These are phyloP conservation scores for Monosporascus cannonballus DNA, from an alignment of 2,329 filamentous ascomycete genomes.

Conservation along the genomic window DNA sequence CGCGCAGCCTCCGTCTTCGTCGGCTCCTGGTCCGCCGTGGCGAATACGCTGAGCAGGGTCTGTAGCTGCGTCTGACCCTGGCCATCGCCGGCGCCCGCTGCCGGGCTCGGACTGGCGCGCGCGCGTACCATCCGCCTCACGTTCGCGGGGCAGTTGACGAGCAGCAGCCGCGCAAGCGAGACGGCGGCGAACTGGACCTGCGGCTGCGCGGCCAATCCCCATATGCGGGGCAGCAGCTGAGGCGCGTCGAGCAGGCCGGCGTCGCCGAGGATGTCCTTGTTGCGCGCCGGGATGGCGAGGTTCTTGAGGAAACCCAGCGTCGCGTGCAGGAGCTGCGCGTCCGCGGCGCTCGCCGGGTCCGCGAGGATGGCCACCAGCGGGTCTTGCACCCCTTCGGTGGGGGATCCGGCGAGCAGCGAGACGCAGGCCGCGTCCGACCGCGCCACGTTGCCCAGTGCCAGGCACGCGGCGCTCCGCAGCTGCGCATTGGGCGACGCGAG, in stretches of 20 bases:
- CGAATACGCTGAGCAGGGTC: conserved; percentile 34
- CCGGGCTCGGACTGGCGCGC: background rate
- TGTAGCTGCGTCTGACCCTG: conserved; percentile 25
- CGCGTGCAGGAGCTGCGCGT: conserved; percentile 50
- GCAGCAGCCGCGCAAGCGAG: conserved; percentile 50
- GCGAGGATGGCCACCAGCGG: conserved; percentile 41
- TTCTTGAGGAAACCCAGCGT: conserved; percentile 58
- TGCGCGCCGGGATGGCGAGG: conserved; percentile 50
- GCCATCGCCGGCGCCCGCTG: background rate
- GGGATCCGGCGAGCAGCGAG: conserved; percentile 35
- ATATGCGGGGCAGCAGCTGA: conserved; percentile 45
- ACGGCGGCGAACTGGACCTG: conserved; percentile 57
- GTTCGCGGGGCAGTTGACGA: conserved; percentile 47
- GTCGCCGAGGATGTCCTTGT: conserved; percentile 46
- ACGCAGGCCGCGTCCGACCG: conserved; percentile 50
- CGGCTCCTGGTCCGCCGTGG: conserved; percentile 43
- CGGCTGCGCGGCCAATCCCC: conserved; percentile 44
- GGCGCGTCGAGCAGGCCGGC: conserved; percentile 36
- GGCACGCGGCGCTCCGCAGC: conserved; percentile 52
- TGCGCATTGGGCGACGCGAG: conserved; percentile 32
- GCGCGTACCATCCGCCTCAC: conserved; percentile 33
- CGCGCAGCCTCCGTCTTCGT: conserved; percentile 56
- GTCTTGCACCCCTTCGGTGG: conserved; percentile 34
- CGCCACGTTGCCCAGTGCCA: conserved; percentile 56
- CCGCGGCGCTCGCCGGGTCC: conserved; percentile 26